Conservation (phyloP, 257 asterid species). For the Plantago ovata region DNA sequence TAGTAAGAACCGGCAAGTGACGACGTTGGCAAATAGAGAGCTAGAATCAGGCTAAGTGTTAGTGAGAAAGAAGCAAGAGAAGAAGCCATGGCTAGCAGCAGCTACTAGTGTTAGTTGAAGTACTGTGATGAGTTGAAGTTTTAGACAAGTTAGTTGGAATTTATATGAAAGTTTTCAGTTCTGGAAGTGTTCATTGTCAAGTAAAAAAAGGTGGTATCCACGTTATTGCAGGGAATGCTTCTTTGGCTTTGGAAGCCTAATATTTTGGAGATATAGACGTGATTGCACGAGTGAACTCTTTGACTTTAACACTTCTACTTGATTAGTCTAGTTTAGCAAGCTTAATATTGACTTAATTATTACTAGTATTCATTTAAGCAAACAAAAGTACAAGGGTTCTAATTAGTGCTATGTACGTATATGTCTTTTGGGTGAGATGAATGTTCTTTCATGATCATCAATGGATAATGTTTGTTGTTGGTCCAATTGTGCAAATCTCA, state of each 20-base stretch:
- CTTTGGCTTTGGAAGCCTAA: conserved; percentile 22
- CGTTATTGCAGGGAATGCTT: conserved; percentile 37
- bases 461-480: not conserved
- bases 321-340: not conserved
- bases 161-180: conserved; percentile 21
- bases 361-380: not conserved
- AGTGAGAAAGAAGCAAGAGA: conserved; percentile 20
- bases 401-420: no score
- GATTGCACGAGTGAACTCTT: conserved; percentile 50
- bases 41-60: conserved; percentile 29
- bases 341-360: not conserved
- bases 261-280: conserved; percentile 37
- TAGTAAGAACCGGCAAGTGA: conserved; percentile 22
- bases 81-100: conserved; percentile 35
- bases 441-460: conserved; percentile 1
- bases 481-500: not conserved
- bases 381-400: not conserved
- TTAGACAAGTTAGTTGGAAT: conserved; percentile 14
- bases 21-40: conserved; percentile 17
- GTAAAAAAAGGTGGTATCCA: conserved; percentile 40
- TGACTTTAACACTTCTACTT: conserved; percentile 23
- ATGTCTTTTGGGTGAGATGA: conserved; percentile 17
- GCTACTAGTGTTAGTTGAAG: conserved; percentile 3
- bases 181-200: not conserved
- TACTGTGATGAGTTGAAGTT: conserved; percentile 9